These are phyloP conservation scores for Pyricularia pennisetigena DNA, from an alignment of 2,329 filamentous ascomycete genomes.

Conservation along the genomic window DNA sequence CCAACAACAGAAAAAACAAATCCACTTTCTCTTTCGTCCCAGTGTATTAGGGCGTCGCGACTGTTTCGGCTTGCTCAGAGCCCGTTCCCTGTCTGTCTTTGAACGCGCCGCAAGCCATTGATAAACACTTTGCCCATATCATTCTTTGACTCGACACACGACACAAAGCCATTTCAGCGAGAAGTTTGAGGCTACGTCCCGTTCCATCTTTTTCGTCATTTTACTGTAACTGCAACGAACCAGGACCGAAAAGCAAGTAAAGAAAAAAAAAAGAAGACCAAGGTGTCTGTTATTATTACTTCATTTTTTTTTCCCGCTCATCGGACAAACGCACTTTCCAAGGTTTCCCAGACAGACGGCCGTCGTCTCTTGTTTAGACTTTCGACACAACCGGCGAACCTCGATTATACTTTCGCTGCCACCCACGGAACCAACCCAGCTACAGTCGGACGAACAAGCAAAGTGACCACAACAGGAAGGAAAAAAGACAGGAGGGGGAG, in stretches of 20 bases:
- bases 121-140: background rate
- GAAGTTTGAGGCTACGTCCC: background rate
- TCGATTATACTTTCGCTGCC: background rate
- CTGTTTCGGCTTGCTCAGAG: conserved; percentile 5
- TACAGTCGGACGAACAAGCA: background rate
- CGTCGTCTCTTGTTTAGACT: background rate
- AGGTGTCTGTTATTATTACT: background rate
- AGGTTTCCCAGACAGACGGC: background rate
- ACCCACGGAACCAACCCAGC: background rate
- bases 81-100: conserved; percentile 1
- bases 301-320: background rate
- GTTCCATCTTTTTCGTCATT: background rate
- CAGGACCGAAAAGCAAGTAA: background rate
- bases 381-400: background rate
- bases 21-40: background rate
- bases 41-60: conserved; percentile 1
- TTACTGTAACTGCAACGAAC: background rate
- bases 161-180: background rate
- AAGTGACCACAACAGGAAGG: background rate
- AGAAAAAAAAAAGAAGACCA: background rate
- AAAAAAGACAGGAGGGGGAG: background rate
- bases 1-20: background rate
- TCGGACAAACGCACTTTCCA: background rate
- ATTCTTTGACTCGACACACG: background rate
- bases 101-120: background rate